Base-by-base conservation (phyloP, 305 asterid species). In the Solanum chacoense region DNA sequence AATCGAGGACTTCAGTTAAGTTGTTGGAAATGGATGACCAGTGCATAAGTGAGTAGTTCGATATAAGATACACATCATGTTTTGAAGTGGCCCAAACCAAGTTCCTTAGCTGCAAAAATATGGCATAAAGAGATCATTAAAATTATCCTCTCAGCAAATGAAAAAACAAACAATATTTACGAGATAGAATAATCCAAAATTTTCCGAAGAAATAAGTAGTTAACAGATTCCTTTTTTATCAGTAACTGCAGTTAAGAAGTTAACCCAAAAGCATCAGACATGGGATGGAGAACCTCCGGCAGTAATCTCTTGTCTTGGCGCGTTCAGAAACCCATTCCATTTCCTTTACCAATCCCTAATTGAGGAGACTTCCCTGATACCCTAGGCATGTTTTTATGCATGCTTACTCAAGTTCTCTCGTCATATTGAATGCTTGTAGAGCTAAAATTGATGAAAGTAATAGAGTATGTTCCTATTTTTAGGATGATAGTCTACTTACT, bases 11-110 rank as follows among this genome's bases (percentile, higher is more conserved):
- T 91, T 94, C 96, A 0, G 98, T 91, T 90, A 94, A 90, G 90
- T 87, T 94, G 90, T 90, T 94, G 85, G 87, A 90, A 79, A 93
- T 85, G 24, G 98, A 92, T 85, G 98, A 95, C 98, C 98, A 95
- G 90, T 94, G 98, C 95, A 94, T 94, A 65, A 95, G 91, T 35
- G 98, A 95, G 88, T 90, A 93, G 90, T 94, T 94, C 42, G 98
- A 93, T 87, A 94, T 91, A 79, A 94, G 90, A 92, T 94, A 95
- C 85, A 94, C 95, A 85, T 95, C 98, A 84, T 95, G 98, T 87
- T 95, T 95, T n/a, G 98, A 94, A 22, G 98, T 94, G 86, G 98
- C 96, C 98, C 98, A 95, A 38, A 95, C 96, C 92, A 95, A 91
- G 93, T 95, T 94, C 88, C 98, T 93, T 67, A 95, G 94, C 98